Conservation (phyloP, 2,329 filamentous ascomycete genomes). For the Xylaria multiplex region DNA sequence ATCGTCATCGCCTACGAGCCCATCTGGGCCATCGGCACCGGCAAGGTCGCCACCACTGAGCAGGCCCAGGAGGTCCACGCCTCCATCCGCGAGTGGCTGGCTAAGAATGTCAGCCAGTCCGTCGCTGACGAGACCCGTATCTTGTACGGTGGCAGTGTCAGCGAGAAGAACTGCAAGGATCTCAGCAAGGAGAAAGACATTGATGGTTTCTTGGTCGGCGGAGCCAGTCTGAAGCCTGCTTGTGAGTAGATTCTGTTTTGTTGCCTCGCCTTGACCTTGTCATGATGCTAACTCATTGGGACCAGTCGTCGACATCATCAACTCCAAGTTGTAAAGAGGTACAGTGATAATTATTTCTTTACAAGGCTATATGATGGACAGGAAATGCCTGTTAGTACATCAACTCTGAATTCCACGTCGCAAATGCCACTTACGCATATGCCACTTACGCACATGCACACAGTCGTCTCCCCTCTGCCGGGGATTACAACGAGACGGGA, state of each 20-base stretch:
- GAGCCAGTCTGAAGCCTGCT: constrained; percentile 95
- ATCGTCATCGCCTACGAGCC: constrained; percentile 98
- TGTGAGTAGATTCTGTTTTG: constrained; percentile 66
- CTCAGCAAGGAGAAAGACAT: constrained; percentile 93
- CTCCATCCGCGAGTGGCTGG: constrained; percentile 90
- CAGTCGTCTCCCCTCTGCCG: neutral
- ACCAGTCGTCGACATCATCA: constrained; percentile 69
- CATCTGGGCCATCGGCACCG: constrained; percentile 95
- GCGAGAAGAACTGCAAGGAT: constrained; percentile 97
- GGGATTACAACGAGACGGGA: neutral
- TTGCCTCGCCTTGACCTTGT: neutral
- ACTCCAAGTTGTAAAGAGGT: constrained; percentile 60
- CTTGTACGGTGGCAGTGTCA: constrained; percentile 96
- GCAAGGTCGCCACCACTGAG: constrained; percentile 87
- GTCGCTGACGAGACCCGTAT: constrained; percentile 89
- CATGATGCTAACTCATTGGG: constrained; percentile 22
- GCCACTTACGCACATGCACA: too few species aligned
- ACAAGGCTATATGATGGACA: constrained; percentile 13
- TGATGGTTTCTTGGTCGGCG: constrained; percentile 96
- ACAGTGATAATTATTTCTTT: constrained; percentile 11
- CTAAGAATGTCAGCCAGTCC: constrained; percentile 76
- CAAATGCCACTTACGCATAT: constrained; percentile 15
- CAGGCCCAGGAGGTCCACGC: constrained; percentile 95
- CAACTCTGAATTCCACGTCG: constrained; percentile 17
- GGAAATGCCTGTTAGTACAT: constrained; percentile 13